Base-by-base conservation (phyloP, 2,329 filamentous ascomycete species). In the Talaromyces amestolkiae region DNA sequence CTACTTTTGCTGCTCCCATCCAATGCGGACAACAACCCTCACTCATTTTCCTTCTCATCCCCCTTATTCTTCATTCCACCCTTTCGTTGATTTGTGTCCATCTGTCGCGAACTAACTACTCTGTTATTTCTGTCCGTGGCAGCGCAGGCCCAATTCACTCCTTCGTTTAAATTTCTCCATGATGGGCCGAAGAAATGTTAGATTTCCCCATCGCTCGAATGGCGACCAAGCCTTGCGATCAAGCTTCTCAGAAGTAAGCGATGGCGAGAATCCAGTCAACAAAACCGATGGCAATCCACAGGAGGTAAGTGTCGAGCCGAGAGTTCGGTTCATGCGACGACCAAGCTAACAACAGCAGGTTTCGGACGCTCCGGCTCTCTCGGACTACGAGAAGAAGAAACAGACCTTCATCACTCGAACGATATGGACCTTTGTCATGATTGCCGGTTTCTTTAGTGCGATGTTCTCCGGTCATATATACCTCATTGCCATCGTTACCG, bases 351-450 rank as follows among this genome's bases (percentile, higher is more conserved):
- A 31, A 45, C 10, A 31, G 15, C 64, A 77, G 76, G 74, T 78
- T 72, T 68, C 77, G 59, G 77, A 81, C 61, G 70, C 73, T 56
- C 75, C 77, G 61, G 75, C 75, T 64, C 77, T 81, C 66, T 86
- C 87, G 71, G 95, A 97, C 68, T 97, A 96, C 78, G 93, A 98
- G 77, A 98, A 98, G 87, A 99, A 99, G 81, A 97, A 96, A 83
- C 90, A 93, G 78, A 97, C 95, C 78, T 98, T 99, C 83, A 91
- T 97, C 74, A 96, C 93, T 45, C 89, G 95, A 74, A 94, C 94
- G 63, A 92, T 97, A 84, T 99, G 95, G 95, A 97, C 92, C 3
- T 89, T 99, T 69, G 89, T 97, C 80, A 99, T 99, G 95, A 96
- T 99, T 72, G 91, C 84, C 63, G 86, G 88, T 74, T 99, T 99